phyloP scores from a whole-genome alignment of 148 eudicot genomes.

The Talinum fruticosum region DNA sequence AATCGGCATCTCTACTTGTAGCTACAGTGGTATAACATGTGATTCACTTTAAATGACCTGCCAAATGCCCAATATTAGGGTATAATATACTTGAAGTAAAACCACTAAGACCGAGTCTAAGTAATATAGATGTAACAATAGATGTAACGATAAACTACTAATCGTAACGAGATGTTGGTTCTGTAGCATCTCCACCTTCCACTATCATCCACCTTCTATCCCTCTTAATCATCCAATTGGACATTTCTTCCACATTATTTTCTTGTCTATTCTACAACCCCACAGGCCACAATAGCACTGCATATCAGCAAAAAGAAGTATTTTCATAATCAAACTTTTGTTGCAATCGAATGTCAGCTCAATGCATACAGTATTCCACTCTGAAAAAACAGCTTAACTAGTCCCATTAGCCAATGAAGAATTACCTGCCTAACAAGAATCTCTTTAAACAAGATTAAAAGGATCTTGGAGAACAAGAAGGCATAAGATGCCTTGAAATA shows the following conservation, averaged over 20 bases:
- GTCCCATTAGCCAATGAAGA: background rate
- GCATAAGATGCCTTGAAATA: background rate
- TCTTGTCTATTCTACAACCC: background rate
- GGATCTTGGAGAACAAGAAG: background rate
- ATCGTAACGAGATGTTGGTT: background rate
- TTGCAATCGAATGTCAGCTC: background rate
- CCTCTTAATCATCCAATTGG: background rate
- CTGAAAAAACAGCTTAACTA: background rate
- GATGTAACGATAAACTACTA: background rate
- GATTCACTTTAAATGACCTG: too few relatives aligned
- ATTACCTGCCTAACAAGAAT: background rate
- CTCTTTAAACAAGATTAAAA: background rate
- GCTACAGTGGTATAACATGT: too few relatives aligned
- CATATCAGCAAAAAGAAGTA: background rate
- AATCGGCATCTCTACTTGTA: too few relatives aligned
- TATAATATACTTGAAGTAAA: too few relatives aligned
- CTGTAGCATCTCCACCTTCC: background rate
- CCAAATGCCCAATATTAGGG: too few relatives aligned
- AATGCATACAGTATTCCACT: background rate
- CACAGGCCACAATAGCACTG: background rate
- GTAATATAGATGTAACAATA: too few relatives aligned
- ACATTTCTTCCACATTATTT: background rate
- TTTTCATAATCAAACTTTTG: background rate
- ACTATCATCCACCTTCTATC: background rate
- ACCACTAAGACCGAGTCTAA: too few relatives aligned